Conservation (phyloP, 1,284 basidiomycete genomes). For the Tilletiaria anomala region DNA sequence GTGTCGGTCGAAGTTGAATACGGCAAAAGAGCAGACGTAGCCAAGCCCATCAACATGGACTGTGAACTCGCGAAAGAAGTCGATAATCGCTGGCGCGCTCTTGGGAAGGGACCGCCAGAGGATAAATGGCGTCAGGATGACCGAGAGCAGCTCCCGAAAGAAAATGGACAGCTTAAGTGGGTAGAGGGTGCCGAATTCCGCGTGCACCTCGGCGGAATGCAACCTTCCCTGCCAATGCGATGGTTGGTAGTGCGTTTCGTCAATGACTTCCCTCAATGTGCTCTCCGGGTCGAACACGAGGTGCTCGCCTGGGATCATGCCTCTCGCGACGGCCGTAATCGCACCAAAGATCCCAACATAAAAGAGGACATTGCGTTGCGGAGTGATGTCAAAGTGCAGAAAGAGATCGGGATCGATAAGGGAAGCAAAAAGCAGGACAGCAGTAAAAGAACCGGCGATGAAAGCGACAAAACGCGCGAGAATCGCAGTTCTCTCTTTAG, state of each 20-base stretch:
- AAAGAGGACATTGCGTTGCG: conserved; percentile 80
- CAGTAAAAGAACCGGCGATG: conserved; percentile 86
- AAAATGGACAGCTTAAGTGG: conserved; percentile 50
- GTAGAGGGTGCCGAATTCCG: conserved; percentile 25
- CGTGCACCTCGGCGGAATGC: conserved; percentile 49
- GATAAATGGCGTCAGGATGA: conserved; percentile 83
- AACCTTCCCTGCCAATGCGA: conserved; percentile 74
- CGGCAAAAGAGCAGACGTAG: conserved; percentile 93
- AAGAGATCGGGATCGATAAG: conserved; percentile 74
- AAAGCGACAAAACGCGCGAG: conserved; percentile 88
- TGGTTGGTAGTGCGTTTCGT: conserved; percentile 89
- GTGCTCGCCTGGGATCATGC: conserved; percentile 91
- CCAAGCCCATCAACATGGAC: conserved; percentile 91
- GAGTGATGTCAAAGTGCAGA: conserved; percentile 84
- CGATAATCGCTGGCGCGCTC: conserved; percentile 52
- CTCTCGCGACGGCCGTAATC: conserved; percentile 71
- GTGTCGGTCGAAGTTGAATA: conserved; percentile 87
- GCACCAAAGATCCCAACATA: conserved; percentile 78
- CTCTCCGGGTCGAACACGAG: conserved; percentile 78
- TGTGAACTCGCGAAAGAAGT: conserved; percentile 51
- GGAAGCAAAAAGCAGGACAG: conserved; percentile 77
- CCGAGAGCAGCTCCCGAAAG: conserved; percentile 70
- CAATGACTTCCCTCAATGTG: conserved; percentile 75
- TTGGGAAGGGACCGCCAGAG: conserved; percentile 78
- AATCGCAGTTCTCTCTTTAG: conserved; percentile 78